These are phyloP conservation scores for Orobanche coerulescens DNA, from an alignment of 257 asterid species.

Conservation along the genomic window DNA sequence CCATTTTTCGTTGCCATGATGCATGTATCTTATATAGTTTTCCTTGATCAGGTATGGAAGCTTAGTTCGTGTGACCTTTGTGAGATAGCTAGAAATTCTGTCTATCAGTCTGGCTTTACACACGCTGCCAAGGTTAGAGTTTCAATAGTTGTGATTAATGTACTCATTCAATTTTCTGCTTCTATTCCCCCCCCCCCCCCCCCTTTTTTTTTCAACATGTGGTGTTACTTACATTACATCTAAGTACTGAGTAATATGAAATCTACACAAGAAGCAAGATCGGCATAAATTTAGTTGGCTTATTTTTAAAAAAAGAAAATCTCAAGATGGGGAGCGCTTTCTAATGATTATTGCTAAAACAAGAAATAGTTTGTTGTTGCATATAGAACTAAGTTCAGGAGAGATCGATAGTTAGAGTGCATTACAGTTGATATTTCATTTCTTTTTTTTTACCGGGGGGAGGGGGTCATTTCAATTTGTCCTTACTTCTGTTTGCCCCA, in stretches of 20 bases:
- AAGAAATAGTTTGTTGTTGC: neutral
- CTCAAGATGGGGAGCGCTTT: constrained; percentile 1
- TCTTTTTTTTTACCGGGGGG: too few species aligned
- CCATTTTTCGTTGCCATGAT: constrained; percentile 6
- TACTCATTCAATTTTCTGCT: too few species aligned
- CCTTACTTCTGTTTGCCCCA: neutral
- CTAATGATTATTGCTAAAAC: neutral
- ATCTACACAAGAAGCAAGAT: too few species aligned
- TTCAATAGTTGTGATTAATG: constrained; percentile 6
- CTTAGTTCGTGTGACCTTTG: constrained; percentile 93
- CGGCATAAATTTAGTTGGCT: neutral
- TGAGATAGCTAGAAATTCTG: constrained; percentile 91
- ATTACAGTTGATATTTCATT: neutral
- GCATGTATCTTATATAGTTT: constrained; percentile 15
- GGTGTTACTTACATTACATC: neutral
- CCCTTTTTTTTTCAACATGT: neutral
- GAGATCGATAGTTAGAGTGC: neutral
- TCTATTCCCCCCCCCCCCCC: too few species aligned
- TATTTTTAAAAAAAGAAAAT: neutral
- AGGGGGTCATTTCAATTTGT: neutral
- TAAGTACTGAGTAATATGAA: constrained; percentile 2
- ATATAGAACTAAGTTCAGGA: neutral
- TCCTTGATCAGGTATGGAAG: constrained; percentile 76
- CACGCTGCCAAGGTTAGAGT: constrained; percentile 72
- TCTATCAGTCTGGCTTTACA: constrained; percentile 87